Evolutionary conservation across 1,284 basidiomycete genomes (phyloP), one percentile per base, ranked within the genome.

Genomic region (Cryptococcus sp.): DNA sequence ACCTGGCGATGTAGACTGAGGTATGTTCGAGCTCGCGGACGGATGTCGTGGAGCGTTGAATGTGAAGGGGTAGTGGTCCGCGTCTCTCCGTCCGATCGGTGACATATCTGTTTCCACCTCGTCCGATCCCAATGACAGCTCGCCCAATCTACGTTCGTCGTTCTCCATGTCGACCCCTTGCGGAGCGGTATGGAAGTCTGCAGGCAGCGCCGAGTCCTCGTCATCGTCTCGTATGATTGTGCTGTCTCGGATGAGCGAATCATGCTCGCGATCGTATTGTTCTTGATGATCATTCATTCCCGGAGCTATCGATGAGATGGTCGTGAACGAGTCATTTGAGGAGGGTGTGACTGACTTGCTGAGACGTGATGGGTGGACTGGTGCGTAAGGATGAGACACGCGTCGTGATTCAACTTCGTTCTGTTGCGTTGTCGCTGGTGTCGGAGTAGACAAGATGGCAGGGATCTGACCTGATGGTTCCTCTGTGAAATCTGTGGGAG

Each of bases 1-100:
- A 15, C 43, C 48, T 39, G 47, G n/a, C 46, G 54, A 49, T n/a
- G n/a, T 45, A 23, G 46, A 19, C 19, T 40, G 57, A 50, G 67
- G 64, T 7, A 69, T 41, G 1, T 68, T 71, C 3, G 68, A 20
- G 8, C 17, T 43, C 6, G 22, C 40, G 3, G 61, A 57, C 6
- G 57, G 50, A 23, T 53, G 60, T 19, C 54, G 57, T 30, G 88
- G 86, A 13, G 86, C 82, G 11, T 84, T 77, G 70, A 92, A 93
- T 0, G 89, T 91, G 74, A 93, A 93, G 54, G 85, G 84, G 68
- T 85, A 86, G 16, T 82, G 81, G 63, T 78, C 70, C 39, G 71
- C 72, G 39, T 63, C 75, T 17, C 68, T 69, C 20, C 68, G 67
- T 30, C 74, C 71, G 57, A 78, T 69, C 3, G 70, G 67, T 6